phyloP scores from a whole-genome alignment of 2,329 filamentous ascomycete genomes.

The Epichloe baconii region DNA sequence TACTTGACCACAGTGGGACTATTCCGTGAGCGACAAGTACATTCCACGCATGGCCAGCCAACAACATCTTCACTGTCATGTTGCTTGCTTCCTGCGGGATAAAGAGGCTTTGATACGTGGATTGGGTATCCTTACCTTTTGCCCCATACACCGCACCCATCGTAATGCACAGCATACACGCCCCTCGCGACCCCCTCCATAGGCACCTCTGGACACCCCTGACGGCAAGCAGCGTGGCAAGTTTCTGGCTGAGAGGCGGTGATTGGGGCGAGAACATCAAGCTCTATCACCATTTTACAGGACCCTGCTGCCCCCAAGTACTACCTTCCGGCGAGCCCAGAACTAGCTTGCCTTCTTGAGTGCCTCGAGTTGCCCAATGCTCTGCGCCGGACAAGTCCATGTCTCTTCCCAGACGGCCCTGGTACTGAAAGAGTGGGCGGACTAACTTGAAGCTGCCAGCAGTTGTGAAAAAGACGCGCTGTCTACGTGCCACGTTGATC shows the following conservation, averaged over 20 bases:
- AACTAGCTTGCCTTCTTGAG: background rate
- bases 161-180: constrained; percentile 16
- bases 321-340: constrained; percentile 12
- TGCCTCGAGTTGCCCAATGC: background rate
- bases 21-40: constrained; percentile 15
- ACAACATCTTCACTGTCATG: constrained; percentile 16
- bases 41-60: constrained; percentile 14
- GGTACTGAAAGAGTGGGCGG: background rate
- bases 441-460: background rate
- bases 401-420: background rate
- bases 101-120: constrained; percentile 23
- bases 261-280: constrained; percentile 5
- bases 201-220: background rate
- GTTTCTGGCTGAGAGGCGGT: constrained; percentile 13
- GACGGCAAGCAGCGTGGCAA: constrained; percentile 10
- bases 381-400: background rate
- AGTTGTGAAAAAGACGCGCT: constrained; percentile 7
- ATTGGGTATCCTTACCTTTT: constrained; percentile 29
- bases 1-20: constrained; percentile 18
- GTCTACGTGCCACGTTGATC: constrained; percentile 23
- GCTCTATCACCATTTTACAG: background rate
- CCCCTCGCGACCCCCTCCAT: constrained; percentile 11
- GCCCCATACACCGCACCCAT: constrained; percentile 20
- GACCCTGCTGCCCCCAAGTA: constrained; percentile 8
- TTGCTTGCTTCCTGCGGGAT: constrained; percentile 22